A percentile compares a stretch with the other conserved stretches of the same genome.
Evolutionary conservation across 139 green algal genomes (phyloP).

Genomic region (Mesotaenium endlicherianum): DNA sequence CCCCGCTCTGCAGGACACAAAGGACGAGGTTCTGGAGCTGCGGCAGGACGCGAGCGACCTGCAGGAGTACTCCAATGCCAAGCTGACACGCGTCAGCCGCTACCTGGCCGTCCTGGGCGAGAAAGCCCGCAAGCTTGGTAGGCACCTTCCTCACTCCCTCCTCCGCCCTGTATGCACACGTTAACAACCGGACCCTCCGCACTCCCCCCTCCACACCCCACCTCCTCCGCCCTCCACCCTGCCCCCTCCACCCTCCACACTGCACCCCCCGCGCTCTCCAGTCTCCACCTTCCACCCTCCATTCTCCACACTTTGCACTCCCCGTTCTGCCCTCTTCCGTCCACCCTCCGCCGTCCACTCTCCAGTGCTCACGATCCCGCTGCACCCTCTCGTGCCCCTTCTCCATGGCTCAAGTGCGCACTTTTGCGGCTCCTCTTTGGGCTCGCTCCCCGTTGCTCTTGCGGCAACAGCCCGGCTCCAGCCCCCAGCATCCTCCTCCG

Average conservation of each 20-base stretch:
- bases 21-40: constrained; percentile 40
- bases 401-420: background rate
- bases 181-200: background rate
- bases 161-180: background rate
- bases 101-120: constrained; percentile 38
- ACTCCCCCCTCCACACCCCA: background rate
- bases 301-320: background rate
- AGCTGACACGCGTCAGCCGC: constrained; percentile 5
- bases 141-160: constrained; percentile 1
- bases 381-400: background rate
- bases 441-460: no score
- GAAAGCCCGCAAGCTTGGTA: constrained; percentile 23
- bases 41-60: constrained; percentile 32
- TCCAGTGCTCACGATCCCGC: background rate
- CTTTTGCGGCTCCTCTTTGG: background rate
- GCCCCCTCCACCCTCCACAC: background rate
- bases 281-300: background rate
- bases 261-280: background rate
- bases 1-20: background rate
- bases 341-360: background rate
- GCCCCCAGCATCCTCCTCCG: no score
- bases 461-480: no score
- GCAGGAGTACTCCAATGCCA: constrained; percentile 44
- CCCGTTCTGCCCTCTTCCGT: background rate
- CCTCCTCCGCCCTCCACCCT: background rate